Evolutionary conservation across 192 early-diverging fungal species (phyloP).

Genomic region (Dimargaris xerosporica): DNA sequence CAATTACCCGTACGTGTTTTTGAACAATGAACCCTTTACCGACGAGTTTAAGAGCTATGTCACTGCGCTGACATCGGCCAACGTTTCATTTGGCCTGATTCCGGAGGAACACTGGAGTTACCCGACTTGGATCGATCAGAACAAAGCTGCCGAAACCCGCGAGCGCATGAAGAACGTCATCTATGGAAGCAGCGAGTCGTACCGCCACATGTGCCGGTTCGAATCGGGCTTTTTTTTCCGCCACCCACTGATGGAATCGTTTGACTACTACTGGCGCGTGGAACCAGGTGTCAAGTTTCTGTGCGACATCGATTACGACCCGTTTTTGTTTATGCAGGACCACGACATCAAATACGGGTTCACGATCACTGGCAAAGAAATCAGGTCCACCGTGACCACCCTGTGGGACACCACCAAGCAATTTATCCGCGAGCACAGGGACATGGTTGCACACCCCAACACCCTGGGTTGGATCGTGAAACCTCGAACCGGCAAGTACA

Average conservation of each 20-base stretch:
- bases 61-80: constrained; percentile 32
- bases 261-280: constrained; percentile 74
- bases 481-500: constrained; percentile 41
- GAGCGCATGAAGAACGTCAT: constrained; percentile 34
- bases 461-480: constrained; percentile 19
- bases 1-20: constrained; percentile 69
- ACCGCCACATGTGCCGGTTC: constrained; percentile 64
- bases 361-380: constrained; percentile 39
- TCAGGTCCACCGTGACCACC: constrained; percentile 33
- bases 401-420: constrained; percentile 39
- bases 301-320: constrained; percentile 61
- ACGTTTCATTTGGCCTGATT: constrained; percentile 47
- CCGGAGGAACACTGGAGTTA: constrained; percentile 65
- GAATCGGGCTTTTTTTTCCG: constrained; percentile 60
- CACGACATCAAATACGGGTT: constrained; percentile 59
- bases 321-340: constrained; percentile 57
- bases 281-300: constrained; percentile 62
- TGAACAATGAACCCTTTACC: constrained; percentile 62
- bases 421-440: constrained; percentile 29
- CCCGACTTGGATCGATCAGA: constrained; percentile 61
- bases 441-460: constrained; percentile 26
- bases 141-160: constrained; percentile 21
- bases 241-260: constrained; percentile 46
- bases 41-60: constrained; percentile 46
- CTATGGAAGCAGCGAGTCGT: constrained; percentile 50